A percentile compares a stretch with the other conserved stretches of the same genome.
These are phyloP conservation scores for Phialocephala sp. DNA, from an alignment of 2,329 filamentous ascomycete genomes.

Conservation along the genomic window DNA sequence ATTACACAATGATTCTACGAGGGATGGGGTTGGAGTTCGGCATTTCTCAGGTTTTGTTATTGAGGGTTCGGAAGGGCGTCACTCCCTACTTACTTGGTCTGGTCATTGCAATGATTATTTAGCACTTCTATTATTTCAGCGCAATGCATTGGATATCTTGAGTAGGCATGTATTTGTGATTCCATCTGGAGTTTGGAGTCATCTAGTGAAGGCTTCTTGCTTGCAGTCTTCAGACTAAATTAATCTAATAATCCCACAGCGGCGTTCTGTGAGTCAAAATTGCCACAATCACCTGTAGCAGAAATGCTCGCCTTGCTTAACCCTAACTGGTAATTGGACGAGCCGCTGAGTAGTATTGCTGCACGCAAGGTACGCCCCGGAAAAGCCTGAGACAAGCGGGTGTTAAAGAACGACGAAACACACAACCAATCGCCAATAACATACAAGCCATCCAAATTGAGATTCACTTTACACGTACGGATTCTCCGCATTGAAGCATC, in stretches of 20 bases:
- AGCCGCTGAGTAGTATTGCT: neutral
- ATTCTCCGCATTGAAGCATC: neutral
- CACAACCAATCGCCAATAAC: neutral
- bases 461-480: neutral
- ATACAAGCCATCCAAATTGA: neutral
- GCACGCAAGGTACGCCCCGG: conserved; percentile 9
- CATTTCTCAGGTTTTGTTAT: conserved; percentile 27
- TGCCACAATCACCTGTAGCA: conserved; percentile 9
- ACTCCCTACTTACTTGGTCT: conserved; percentile 29
- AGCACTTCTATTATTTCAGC: conserved; percentile 26
- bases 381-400: neutral
- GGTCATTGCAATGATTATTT: conserved; percentile 27
- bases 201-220: conserved; percentile 12
- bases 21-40: conserved; percentile 33
- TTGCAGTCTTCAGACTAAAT: conserved; percentile 10
- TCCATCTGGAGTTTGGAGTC: conserved; percentile 7
- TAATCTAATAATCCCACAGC: neutral
- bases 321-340: conserved; percentile 9
- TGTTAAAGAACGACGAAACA: conserved; percentile 12
- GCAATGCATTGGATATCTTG: conserved; percentile 21
- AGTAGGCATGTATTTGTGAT: conserved; percentile 11
- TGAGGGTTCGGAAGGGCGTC: conserved; percentile 26
- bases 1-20: conserved; percentile 28
- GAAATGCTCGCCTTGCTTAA: neutral
- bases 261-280: conserved; percentile 15